These are phyloP conservation scores for Colletotrichum paranaense DNA, from an alignment of 2,329 filamentous ascomycete species.

Conservation along the genomic window DNA sequence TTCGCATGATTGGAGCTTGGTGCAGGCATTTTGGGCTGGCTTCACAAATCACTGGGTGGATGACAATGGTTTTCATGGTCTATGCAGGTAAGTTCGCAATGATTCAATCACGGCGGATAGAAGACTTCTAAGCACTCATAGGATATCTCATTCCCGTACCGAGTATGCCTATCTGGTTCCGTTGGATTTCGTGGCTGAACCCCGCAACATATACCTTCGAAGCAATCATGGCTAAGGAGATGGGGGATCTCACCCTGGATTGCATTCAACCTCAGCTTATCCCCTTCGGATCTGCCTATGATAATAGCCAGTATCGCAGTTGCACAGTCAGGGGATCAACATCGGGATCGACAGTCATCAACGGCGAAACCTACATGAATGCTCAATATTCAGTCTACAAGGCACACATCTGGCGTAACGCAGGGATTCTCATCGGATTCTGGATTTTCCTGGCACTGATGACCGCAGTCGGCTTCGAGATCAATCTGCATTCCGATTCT, in stretches of 20 bases:
- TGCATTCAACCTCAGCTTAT: slow-evolving; percentile 53
- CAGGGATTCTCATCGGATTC: slow-evolving; percentile 32
- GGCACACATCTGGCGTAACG: slow-evolving; percentile 38
- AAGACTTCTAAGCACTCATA: slow-evolving; percentile 37
- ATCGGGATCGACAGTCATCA: slow-evolving; percentile 41
- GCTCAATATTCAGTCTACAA: slow-evolving; percentile 28
- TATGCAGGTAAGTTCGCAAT: slow-evolving; percentile 56
- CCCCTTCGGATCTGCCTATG: slow-evolving; percentile 11
- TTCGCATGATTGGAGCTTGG: slow-evolving; percentile 77
- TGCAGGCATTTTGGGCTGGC: slow-evolving; percentile 73
- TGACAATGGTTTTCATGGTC: slow-evolving; percentile 70
- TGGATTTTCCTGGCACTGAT: slow-evolving; percentile 31
- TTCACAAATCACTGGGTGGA: slow-evolving; percentile 61
- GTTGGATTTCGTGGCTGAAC: slow-evolving; percentile 81
- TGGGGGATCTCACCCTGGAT: slow-evolving; percentile 45
- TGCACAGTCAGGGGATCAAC: not conserved
- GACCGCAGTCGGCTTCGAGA: not conserved
- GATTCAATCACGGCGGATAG: not conserved
- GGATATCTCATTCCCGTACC: slow-evolving; percentile 63
- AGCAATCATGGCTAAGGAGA: slow-evolving; percentile 78
- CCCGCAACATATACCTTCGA: slow-evolving; percentile 81
- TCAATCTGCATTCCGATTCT: not conserved
- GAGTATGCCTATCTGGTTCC: slow-evolving; percentile 77
- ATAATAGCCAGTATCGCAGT: not conserved
- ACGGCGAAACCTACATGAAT: not conserved